Base-by-base conservation (phyloP, 225 moss, liverwort and hornwort genomes). In the Pseudoscleropodium purum region DNA sequence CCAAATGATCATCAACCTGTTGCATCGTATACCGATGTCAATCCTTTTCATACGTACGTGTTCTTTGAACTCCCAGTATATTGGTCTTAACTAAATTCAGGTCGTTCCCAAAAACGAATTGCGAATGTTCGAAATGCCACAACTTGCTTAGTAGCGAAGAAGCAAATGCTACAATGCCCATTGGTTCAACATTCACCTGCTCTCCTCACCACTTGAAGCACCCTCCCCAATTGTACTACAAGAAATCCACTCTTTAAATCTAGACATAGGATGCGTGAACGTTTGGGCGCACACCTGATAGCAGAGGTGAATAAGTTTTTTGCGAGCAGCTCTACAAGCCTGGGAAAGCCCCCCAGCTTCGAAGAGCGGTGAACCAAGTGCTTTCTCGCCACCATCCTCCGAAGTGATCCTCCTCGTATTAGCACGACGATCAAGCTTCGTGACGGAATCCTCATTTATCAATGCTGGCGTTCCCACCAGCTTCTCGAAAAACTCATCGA, bases 401-500 rank as follows among this genome's bases (percentile, higher is more conserved):
- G 26, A 83, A 17, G 37, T 36, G 72, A 89, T 87, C 49, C 84
- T 88, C 84, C 88, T 73, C 82, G 86, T 75, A 75, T 26, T 76
- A 63, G 90, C 91, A 83, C 88, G 92, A 73, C 92, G 91, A 84
- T 76, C 91, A 39, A 88, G 82, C 68, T 93, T 93, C 79, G 91
- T 85, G 79, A 75, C n/a, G 41, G 86, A 66, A 84, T 88, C 89
- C 80, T 94, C 97, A 88, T 96, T 92, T 83, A 93, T 91, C 79
- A 90, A 89, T 72, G 91, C 89, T 85, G 96, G 94, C 86, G 95
- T 92, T 68, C 86, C 84, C 49, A 95, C 95, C 76, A 98, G 89
- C 88, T 92, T 93, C 73, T 96, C 96, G 90, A 95, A 98, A 87
- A 96, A 96, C 52, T 98, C 95, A 90, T 98, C 98, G 77, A 98